These are phyloP conservation scores for Fusarium nematophilum DNA, from an alignment of 2,329 filamentous ascomycete species.

Conservation along the genomic window DNA sequence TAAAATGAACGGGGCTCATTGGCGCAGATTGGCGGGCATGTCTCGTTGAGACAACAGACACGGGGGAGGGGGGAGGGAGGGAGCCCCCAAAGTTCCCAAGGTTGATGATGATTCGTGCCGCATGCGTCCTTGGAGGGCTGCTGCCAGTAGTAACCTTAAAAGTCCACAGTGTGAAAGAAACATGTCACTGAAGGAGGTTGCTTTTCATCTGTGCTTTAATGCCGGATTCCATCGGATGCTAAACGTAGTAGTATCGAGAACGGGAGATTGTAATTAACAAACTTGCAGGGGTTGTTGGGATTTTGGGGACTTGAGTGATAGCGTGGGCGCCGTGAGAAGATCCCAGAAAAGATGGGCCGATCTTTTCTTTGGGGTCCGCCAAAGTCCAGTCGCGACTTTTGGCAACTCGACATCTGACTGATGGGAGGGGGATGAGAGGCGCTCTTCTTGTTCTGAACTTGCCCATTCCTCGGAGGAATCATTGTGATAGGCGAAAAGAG, in stretches of 20 bases:
- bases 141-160: background rate
- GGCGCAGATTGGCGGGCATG: constrained; percentile 18
- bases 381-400: constrained; percentile 22
- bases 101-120: constrained; percentile 12
- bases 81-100: too few relatives aligned
- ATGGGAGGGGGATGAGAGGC: constrained; percentile 28
- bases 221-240: constrained; percentile 6
- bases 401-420: constrained; percentile 33
- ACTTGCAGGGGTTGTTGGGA: constrained; percentile 20
- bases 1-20: constrained; percentile 7
- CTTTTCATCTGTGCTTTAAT: too few relatives aligned
- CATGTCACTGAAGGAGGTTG: constrained; percentile 1
- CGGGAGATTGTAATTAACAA: constrained; percentile 13
- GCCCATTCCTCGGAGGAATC: background rate
- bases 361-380: constrained; percentile 31
- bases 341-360: constrained; percentile 36
- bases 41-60: constrained; percentile 11
- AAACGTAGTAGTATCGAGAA: background rate
- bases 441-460: constrained; percentile 7
- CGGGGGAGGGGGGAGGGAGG: too few relatives aligned
- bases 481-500: background rate
- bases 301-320: constrained; percentile 15
- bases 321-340: too few relatives aligned
- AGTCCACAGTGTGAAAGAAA: background rate
- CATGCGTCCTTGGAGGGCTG: constrained; percentile 13